Base-by-base conservation (phyloP, 2,329 filamentous ascomycete genomes). In the Microcyclospora pomicola region DNA sequence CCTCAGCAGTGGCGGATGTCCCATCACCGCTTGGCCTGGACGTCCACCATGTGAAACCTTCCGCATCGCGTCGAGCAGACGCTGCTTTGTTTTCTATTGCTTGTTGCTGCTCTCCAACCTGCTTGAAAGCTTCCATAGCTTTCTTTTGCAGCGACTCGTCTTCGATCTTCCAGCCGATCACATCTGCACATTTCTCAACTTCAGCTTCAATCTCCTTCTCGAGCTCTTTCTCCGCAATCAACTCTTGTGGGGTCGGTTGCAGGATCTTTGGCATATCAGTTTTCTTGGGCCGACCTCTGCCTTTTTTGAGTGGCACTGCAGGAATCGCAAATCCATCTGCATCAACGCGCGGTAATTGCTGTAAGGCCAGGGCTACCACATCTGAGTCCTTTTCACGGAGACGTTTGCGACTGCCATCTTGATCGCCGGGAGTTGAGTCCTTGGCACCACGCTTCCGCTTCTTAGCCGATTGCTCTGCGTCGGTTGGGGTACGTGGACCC, bases 31-130 rank as follows among this genome's bases (percentile, higher is more conserved):
- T 47, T 10, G 55, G 51, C 13, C 35, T 39, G 12, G 35, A 39
- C 3, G 40, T 41, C 27, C 16, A 72, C 68, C 66, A 45, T 9
- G 32, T 9, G 71, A 64, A 24, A 62, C 61, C 48, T 63, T 68
- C 27, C 54, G 59, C 1, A 67, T 68, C 19, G 64, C 66, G 42
- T 65, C 52, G 62, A 12, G 66, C 62, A 13, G 71, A 62, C 19
- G 67, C 68, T 56, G 68, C 67, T 35, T 69, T 61, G 2, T 68
- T 42, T 15, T 50, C 46, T n/a, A 49, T 36, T 13, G 47, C 45
- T 31, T 50, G 48, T 34, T 56, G 49, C 34, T 50, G 42, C 13
- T 49, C 51, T 10, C 54, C 55, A 1, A 52, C 43, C 9, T 38
- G 35, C 34, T 50, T 48, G 15, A 54, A 51, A 31, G 48, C 42